phyloP scores from a whole-genome alignment of 495 filamentous ascomycete species.

The Neurospora sp. region DNA sequence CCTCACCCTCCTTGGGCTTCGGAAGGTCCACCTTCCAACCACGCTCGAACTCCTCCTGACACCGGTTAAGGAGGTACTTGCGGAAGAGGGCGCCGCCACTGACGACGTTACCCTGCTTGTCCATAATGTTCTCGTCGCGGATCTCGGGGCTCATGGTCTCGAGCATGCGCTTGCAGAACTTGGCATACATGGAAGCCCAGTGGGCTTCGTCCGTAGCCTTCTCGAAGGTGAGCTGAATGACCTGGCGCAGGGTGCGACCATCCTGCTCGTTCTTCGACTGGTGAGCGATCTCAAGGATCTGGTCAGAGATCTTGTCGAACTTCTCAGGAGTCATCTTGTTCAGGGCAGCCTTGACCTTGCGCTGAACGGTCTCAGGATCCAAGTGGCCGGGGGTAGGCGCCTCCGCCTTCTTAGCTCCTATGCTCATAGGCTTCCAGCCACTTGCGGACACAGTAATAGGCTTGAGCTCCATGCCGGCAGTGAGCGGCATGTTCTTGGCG shows the following conservation, averaged over 20 bases:
- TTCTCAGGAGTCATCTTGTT: conserved; percentile 99
- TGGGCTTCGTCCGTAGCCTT: conserved; percentile 98
- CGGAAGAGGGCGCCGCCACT: conserved; percentile 90
- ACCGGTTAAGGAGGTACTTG: conserved; percentile 96
- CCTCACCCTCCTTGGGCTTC: conserved; percentile 63
- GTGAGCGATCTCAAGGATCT: conserved; percentile 83
- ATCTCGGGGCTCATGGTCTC: conserved; percentile 92
- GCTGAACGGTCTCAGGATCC: conserved; percentile 87
- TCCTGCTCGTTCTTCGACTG: conserved; percentile 95
- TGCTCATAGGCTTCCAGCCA: conserved; percentile 86
- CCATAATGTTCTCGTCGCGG: conserved; percentile 82
- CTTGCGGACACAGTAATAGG: conserved; percentile 56
- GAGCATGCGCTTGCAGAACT: conserved; percentile 96
- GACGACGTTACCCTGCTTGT: conserved; percentile 78
- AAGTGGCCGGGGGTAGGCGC: conserved; percentile 44
- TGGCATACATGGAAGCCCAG: conserved; percentile 98
- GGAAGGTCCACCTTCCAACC: conserved; percentile 92
- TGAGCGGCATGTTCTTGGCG: conserved; percentile 82
- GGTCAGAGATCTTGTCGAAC: conserved; percentile 88
- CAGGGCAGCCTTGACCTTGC: conserved; percentile 94
- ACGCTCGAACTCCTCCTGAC: conserved; percentile 97
- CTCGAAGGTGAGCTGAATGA: conserved; percentile 97
- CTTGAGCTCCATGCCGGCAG: conserved; percentile 67
- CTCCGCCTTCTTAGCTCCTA: conserved; percentile 34
- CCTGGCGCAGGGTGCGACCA: conserved; percentile 88